Evolutionary conservation across 805 yeast species (phyloP).

Genomic region (Tetrapisispora pingtungensis): DNA sequence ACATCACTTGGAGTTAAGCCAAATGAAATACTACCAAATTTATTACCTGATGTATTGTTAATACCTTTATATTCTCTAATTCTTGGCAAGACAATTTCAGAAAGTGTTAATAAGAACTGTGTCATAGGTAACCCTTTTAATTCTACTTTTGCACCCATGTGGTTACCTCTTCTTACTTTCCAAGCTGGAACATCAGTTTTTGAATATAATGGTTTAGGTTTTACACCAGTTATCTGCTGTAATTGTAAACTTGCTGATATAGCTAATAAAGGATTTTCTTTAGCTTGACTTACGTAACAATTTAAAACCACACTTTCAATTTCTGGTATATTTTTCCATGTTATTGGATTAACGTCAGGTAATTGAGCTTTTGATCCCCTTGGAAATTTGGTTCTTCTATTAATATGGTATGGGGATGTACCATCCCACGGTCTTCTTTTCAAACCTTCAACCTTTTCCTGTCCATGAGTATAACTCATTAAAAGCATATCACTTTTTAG

Average conservation of each 20-base stretch:
- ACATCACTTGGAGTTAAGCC: constrained; percentile 73
- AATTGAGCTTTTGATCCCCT: constrained; percentile 64
- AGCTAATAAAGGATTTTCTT: constrained; percentile 59
- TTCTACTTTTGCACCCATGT: constrained; percentile 81
- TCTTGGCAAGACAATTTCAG: constrained; percentile 89
- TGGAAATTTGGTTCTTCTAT: constrained; percentile 71
- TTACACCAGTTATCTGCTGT: constrained; percentile 89
- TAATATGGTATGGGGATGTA: constrained; percentile 77
- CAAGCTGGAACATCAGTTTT: constrained; percentile 74
- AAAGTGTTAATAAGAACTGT: constrained; percentile 75
- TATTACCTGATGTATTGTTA: constrained; percentile 68
- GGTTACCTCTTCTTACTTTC: constrained; percentile 79
- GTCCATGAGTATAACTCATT: constrained; percentile 63
- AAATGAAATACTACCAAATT: constrained; percentile 74
- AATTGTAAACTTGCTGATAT: constrained; percentile 69
- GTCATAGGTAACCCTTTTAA: constrained; percentile 72
- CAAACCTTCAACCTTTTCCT: constrained; percentile 44
- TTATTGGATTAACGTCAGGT: constrained; percentile 60
- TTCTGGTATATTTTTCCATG: constrained; percentile 61
- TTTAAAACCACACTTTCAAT: constrained; percentile 60
- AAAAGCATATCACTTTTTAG: constrained; percentile 69
- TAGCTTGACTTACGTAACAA: constrained; percentile 66
- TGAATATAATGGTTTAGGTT: constrained; percentile 64
- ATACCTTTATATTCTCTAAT: constrained; percentile 81
- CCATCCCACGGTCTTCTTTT: constrained; percentile 81